These are phyloP conservation scores for Alternaria conjuncta DNA, from an alignment of 2,329 filamentous ascomycete species.

Conservation along the genomic window DNA sequence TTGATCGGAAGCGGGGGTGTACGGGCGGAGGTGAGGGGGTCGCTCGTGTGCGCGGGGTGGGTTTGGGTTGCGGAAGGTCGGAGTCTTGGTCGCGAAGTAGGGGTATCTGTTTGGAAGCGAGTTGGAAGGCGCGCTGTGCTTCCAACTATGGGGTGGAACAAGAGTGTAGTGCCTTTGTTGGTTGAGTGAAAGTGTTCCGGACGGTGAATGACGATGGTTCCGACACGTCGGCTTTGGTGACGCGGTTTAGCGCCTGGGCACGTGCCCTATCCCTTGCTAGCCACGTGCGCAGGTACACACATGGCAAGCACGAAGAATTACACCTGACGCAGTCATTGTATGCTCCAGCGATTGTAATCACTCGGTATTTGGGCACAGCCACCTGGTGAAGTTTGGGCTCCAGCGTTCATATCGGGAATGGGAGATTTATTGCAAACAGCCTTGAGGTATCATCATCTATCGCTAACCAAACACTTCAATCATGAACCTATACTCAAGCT, in stretches of 20 bases:
- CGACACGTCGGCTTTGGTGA: constrained; percentile 20
- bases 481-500: constrained; percentile 64
- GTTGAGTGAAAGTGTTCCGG: neutral
- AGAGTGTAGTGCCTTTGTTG: neutral
- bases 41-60: neutral
- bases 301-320: neutral
- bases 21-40: neutral
- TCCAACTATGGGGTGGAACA: neutral
- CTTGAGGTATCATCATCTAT: neutral
- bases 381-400: neutral
- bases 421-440: neutral
- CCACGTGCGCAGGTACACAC: neutral
- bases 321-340: neutral
- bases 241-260: constrained; percentile 12
- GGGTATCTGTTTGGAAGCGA: neutral
- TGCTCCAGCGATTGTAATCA: neutral
- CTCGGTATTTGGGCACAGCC: neutral
- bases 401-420: neutral
- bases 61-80: neutral
- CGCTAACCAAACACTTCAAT: constrained; percentile 62
- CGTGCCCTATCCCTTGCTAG: constrained; percentile 2
- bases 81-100: neutral
- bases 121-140: neutral
- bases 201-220: neutral
- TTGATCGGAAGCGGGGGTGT: neutral